Evolutionary conservation across 2,329 filamentous ascomycete species (phyloP), one percentile per base, ranked within the genome.

Genomic region (Helotiales sp.): DNA sequence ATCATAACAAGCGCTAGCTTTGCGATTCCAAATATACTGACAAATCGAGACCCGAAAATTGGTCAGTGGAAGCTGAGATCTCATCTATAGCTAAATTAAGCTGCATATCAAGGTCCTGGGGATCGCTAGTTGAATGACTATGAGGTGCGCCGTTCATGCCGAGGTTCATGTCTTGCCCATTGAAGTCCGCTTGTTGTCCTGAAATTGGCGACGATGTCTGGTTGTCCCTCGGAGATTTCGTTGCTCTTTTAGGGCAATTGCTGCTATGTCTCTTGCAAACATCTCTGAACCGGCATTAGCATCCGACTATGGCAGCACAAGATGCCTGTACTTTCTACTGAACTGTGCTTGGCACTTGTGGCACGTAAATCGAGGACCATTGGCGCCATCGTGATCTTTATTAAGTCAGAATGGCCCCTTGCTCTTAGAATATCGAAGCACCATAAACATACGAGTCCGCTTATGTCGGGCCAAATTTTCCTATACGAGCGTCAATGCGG

Each of bases 391-490:
- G 19, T 58, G 55, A 22, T 55, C 55, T 58, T 36, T 10, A 24
- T 17, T 9, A 42, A 17, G 19, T 33, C 27, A 36, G 34, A n/a
- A 17, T 2, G 15, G 36, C 22, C 13, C 27, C 6, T n/a, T n/a
- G n/a, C n/a, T n/a, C 17, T 17, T 17, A n/a, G 24, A 25, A 17
- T 22, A 24, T 17, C 10, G 17, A 50, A 12, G 19, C 25, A 4
- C 12, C 24, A 30, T 2, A 22, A 30, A 47, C 30, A 51, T 42
- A 56, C 54, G 33, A 24, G 54, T 52, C 38, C 33, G 25, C 22
- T 42, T 47, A 27, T 57, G 54, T 9, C 54, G 54, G 27, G 40
- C 36, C 9, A 57, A 30, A 29, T 57, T 57, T 47, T 57, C 54
- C 54, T 57, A 36, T 30, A 15, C n/a, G 34, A n/a, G 10, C 8